phyloP scores from a whole-genome alignment of 108 stramenopile species.

The Seminavis robusta region DNA sequence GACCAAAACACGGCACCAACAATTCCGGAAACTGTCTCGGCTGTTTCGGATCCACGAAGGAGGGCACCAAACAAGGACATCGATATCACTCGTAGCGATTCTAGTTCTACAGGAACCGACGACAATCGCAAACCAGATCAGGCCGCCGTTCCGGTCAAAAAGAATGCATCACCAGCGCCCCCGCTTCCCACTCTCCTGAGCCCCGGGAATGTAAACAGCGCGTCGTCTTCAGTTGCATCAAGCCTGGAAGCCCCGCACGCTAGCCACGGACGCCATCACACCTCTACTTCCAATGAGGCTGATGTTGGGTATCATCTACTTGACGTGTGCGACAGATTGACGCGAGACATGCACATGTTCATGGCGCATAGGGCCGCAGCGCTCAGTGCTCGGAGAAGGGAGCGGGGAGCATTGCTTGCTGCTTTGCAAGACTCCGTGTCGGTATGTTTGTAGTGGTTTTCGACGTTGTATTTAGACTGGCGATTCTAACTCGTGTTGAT shows the following conservation, averaged over 20 bases:
- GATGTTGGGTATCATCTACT: conserved; percentile 83
- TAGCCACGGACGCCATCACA: conserved; percentile 39
- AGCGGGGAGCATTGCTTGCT: conserved; percentile 55
- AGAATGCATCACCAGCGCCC: conserved; percentile 33
- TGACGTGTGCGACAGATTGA: conserved; percentile 69
- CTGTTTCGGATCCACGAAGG: conserved; percentile 25
- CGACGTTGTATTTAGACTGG: no score
- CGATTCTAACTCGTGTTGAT: no score
- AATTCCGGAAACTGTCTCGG: conserved; percentile 50
- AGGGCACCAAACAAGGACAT: conserved; percentile 2
- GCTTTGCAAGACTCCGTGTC: conserved; percentile 66
- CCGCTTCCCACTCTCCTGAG: conserved; percentile 71
- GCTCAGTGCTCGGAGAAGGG: conserved; percentile 51
- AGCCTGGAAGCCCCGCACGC: conserved; percentile 79
- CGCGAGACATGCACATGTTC: conserved; percentile 69
- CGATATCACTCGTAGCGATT: neutral
- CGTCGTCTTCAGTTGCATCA: conserved; percentile 80
- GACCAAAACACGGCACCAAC: conserved; percentile 60
- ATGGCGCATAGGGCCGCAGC: conserved; percentile 73
- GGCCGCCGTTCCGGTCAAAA: conserved; percentile 1
- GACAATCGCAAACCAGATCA: conserved; percentile 15
- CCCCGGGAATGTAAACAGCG: conserved; percentile 65
- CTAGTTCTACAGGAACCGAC: neutral
- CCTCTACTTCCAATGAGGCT: conserved; percentile 25
- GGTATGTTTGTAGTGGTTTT: no score